A percentile compares a stretch with the other conserved stretches of the same genome.
These are phyloP conservation scores for Choiromyces venosus DNA, from an alignment of 495 filamentous ascomycete species.

Conservation along the genomic window DNA sequence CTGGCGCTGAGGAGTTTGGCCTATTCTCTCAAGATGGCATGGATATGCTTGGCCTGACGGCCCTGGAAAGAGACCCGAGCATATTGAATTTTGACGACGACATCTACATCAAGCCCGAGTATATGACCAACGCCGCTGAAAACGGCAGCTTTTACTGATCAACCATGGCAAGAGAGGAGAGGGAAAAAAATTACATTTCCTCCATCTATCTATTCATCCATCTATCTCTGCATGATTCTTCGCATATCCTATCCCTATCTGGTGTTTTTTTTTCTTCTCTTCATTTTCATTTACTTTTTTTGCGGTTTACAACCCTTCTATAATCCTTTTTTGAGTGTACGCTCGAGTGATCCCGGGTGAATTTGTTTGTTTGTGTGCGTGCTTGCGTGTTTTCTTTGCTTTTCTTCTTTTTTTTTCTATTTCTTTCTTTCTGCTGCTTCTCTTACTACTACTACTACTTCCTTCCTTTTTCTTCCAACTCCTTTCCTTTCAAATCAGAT, in stretches of 20 bases:
- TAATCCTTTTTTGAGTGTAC: background rate
- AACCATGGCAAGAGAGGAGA: background rate
- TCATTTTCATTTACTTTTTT: background rate
- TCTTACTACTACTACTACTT: no score
- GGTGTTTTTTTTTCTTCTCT: background rate
- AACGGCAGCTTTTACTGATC: conserved; percentile 22
- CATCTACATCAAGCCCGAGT: conserved; percentile 41
- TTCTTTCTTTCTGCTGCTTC: background rate
- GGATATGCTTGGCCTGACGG: conserved; percentile 39
- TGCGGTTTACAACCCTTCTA: background rate
- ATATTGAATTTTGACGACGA: conserved; percentile 36
- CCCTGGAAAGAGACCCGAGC: conserved; percentile 39
- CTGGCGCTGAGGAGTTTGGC: conserved; percentile 29
- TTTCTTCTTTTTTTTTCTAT: background rate
- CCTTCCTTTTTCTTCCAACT: background rate
- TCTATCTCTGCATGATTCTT: background rate
- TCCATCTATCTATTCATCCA: background rate
- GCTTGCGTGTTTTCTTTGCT: conserved; percentile 1
- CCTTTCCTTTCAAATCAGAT: background rate
- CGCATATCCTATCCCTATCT: background rate
- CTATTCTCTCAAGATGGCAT: conserved; percentile 38
- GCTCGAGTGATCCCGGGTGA: background rate
- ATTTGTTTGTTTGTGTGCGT: background rate
- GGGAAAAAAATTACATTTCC: background rate
- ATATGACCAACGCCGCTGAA: conserved; percentile 32